Evolutionary conservation across 768 basidiomycete genomes (phyloP), one percentile per base, ranked within the genome.

Genomic region (Nidularia pulvinata): DNA sequence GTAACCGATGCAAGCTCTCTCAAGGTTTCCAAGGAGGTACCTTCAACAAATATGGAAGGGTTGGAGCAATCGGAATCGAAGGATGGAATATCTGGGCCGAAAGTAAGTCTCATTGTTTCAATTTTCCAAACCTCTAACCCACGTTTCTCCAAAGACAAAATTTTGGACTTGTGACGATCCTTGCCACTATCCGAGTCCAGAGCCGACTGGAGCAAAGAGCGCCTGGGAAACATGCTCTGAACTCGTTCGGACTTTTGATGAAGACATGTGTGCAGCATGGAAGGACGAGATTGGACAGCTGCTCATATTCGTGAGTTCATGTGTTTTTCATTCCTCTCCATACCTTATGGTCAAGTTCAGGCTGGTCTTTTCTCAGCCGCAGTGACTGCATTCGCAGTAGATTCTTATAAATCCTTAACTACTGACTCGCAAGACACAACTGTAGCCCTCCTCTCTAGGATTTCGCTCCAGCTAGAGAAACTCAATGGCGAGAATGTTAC

Each of bases 181-280:
- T 9, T 39, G 7, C n/a, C 37, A n/a, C 7, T n/a, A 39, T 39
- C 37, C 37, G 9, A 39, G 7, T 39, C 37, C 37, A 39, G 37
- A 39, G 37, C n/a, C n/a, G n/a, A n/a, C n/a, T n/a, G n/a, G 7
- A 39, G 33, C 9, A 19, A 47, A 48, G 30, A 44, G 47, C 19
- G 16, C 46, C n/a, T 55, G 53, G 53, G 25, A 33, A 19, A 16
- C 10, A 11, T 51, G 49, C 30, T 14, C 14, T 25, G 39, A 55
- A 9, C 33, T 7, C 7, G 30, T 51, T 16, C 11, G 51, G 22
- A 44, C 19, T 5, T 36, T 51, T 33, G 53, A 55, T 30, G 45
- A 51, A 33, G 39, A 33, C 19, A 55, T 55, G 53, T 50, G 48
- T 44, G 36, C 46, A 30, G 50, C 49, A 9, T 55, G 50, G 53